Conservation (phyloP, 371 early-diverging fungal species). For the Mortierella polycephala region DNA sequence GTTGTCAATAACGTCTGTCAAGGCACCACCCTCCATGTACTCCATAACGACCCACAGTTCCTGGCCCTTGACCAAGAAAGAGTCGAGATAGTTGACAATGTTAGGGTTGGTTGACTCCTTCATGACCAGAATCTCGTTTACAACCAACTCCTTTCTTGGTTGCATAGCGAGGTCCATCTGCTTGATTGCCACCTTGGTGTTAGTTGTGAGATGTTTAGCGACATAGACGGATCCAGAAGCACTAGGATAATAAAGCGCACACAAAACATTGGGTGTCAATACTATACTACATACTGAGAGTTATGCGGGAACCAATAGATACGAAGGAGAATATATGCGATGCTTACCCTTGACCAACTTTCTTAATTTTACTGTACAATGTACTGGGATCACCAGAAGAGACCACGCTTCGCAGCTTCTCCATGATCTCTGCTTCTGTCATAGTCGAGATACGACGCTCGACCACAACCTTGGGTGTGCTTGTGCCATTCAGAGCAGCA, state of each 20-base stretch:
- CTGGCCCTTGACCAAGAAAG: slow-evolving; percentile 80
- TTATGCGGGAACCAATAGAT: background rate
- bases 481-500: slow-evolving; percentile 43
- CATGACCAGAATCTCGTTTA: slow-evolving; percentile 97
- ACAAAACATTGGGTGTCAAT: background rate
- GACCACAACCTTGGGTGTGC: slow-evolving; percentile 61
- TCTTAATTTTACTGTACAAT: slow-evolving; percentile 88
- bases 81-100: slow-evolving; percentile 94
- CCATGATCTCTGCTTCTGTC: slow-evolving; percentile 94
- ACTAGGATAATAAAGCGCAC: slow-evolving; percentile 56
- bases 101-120: slow-evolving; percentile 94
- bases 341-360: slow-evolving; percentile 94
- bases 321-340: background rate
- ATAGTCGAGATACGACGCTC: slow-evolving; percentile 84
- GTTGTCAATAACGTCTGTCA: slow-evolving; percentile 97
- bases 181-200: slow-evolving; percentile 92
- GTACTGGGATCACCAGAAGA: slow-evolving; percentile 87
- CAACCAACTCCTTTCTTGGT: slow-evolving; percentile 93
- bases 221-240: slow-evolving; percentile 97
- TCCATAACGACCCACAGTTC: slow-evolving; percentile 99
- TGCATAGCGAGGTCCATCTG: slow-evolving; percentile 95
- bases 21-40: slow-evolving; percentile 97
- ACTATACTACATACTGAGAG: background rate
- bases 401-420: slow-evolving; percentile 84
- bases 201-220: slow-evolving; percentile 75